Percentiles rank a stretch among this genome's conserved stretches.
phyloP scores from a whole-genome alignment of 192 early-diverging fungal species.

The Mortierella antarctica region DNA sequence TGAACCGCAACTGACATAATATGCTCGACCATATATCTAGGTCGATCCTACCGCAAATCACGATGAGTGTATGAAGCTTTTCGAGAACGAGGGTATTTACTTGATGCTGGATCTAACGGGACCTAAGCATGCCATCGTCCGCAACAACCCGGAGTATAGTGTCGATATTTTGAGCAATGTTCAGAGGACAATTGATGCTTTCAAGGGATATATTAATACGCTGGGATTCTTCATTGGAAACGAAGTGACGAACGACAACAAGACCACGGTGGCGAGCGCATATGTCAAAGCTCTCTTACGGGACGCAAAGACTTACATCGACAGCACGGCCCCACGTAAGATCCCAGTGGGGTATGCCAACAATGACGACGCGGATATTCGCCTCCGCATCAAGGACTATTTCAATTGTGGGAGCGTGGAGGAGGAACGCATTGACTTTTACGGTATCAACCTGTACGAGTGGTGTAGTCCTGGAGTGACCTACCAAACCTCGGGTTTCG shows the following conservation, averaged over 20 bases:
- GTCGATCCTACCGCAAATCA: conserved; percentile 70
- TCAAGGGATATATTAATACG: conserved; percentile 71
- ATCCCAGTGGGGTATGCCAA: conserved; percentile 83
- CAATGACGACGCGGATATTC: conserved; percentile 79
- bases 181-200: conserved; percentile 71
- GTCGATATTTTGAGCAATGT: conserved; percentile 65
- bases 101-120: conserved; percentile 74
- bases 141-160: conserved; percentile 69
- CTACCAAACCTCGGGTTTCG: conserved; percentile 76
- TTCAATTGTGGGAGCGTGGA: conserved; percentile 74
- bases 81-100: conserved; percentile 76
- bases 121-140: conserved; percentile 72
- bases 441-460: conserved; percentile 79
- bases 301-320: conserved; percentile 73
- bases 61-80: conserved; percentile 77
- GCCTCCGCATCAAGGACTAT: conserved; percentile 71
- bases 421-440: conserved; percentile 75
- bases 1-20: not conserved
- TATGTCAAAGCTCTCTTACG: conserved; percentile 77
- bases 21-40: conserved; percentile 15
- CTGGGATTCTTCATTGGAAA: conserved; percentile 81
- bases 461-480: conserved; percentile 76
- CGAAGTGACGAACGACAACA: conserved; percentile 74
- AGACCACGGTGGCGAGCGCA: conserved; percentile 69
- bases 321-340: conserved; percentile 53